These are phyloP conservation scores for Puccinia sorghi DNA, from an alignment of 1,284 basidiomycete species.

Conservation along the genomic window DNA sequence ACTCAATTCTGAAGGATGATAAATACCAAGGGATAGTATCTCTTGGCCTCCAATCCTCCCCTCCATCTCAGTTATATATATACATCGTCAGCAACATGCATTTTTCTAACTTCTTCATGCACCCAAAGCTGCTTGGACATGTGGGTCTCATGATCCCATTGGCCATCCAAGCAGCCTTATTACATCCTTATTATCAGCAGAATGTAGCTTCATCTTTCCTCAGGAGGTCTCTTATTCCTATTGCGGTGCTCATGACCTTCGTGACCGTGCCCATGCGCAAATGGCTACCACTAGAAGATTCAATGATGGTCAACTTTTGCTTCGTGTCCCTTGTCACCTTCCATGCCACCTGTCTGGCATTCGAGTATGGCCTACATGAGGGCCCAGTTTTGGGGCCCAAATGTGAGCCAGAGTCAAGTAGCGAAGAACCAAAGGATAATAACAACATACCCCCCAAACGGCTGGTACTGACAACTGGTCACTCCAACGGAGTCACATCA, in stretches of 20 bases:
- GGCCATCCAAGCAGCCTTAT: conserved; percentile 43
- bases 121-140: conserved; percentile 41
- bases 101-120: background rate
- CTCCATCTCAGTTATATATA: background rate
- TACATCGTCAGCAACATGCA: background rate
- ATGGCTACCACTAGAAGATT: conserved; percentile 41
- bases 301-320: conserved; percentile 40
- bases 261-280: conserved; percentile 31
- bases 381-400: conserved; percentile 29
- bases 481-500: background rate
- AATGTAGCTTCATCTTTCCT: conserved; percentile 17
- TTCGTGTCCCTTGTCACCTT: conserved; percentile 43
- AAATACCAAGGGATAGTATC: conserved; percentile 7
- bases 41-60: background rate
- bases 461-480: background rate
- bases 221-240: conserved; percentile 33
- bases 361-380: conserved; percentile 37
- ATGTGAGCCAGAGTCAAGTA: background rate
- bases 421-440: background rate
- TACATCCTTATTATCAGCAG: conserved; percentile 46
- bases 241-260: conserved; percentile 30
- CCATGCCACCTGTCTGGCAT: conserved; percentile 36
- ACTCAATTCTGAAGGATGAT: conserved; percentile 4
- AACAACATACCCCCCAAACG: background rate
- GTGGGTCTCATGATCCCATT: conserved; percentile 36